Evolutionary conservation across 1,139 yeast genomes (phyloP), one percentile per base, ranked within the genome.

Genomic region (Zygoascus sp.): DNA sequence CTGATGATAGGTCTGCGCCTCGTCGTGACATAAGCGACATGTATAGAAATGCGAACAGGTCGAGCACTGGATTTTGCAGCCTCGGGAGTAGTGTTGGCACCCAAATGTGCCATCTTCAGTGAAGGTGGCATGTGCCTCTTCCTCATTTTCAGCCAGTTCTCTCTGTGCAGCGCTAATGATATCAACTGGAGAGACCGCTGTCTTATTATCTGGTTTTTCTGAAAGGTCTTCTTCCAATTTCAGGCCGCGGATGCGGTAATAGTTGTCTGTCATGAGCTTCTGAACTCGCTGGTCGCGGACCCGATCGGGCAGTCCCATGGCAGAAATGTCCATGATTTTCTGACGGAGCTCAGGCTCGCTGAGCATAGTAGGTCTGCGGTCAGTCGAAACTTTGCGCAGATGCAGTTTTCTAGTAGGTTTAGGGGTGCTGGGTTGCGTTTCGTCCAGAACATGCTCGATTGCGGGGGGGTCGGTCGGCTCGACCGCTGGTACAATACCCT

Each of bases 1-100:
- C 53, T 74, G 75, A 63, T 89, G 97, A 25, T 67, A 60, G n/a
- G 68, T 60, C 1, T 38, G 47, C 21, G 61, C 74, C 16, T 72
- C 77, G 65, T 89, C 96, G 64, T 89, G 97, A 61, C 97, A 89
- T 57, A 86, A 78, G 13, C 96, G 76, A 64, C 97, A 89, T 1
- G 88, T 69, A 57, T 72, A 81, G 94, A 95, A 90, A 58, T 74
- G 73, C 39, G 68, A 66, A 61, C 97, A 89, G 0, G 75, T 73
- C 7, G 85, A 75, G 61, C 97, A 89, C 60, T 87, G 94, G 46
- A 86, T 65, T 62, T 89, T 88, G 66, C 96, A 88, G 53, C 83
- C 83, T 23, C 95, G 72, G 60, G 80, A 85, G 65, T 90, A 90
- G 65, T 90, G 97, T 20, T 68, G 68, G 63, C 97, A 90, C 2